Evolutionary conservation across 2,329 filamentous ascomycete species (phyloP).

Genomic region (Sarocladium oryzae): DNA sequence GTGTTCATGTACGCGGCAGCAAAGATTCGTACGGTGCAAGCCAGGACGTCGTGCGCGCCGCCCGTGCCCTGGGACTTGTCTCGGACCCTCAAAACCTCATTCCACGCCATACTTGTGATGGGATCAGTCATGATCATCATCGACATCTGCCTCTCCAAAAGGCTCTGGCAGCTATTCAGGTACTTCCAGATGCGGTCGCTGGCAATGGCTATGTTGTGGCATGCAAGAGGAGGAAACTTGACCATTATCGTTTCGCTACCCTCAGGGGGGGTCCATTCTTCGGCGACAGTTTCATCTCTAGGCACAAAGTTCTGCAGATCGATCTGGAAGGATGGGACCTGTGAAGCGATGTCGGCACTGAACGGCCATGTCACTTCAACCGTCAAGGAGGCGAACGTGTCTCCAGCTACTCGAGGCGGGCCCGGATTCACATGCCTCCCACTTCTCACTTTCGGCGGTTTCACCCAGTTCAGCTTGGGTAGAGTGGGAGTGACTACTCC

Average conservation of each 20-base stretch:
- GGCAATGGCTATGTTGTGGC: neutral
- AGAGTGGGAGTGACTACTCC: neutral
- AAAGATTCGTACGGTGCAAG: neutral
- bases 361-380: slow-evolving; percentile 1
- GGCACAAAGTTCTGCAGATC: neutral
- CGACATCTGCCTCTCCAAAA: neutral
- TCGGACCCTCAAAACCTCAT: slow-evolving; percentile 1
- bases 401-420: neutral
- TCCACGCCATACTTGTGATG: neutral
- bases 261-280: neutral
- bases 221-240: neutral
- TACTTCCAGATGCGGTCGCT: neutral
- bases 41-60: too few relatives aligned
- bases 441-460: neutral
- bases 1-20: neutral
- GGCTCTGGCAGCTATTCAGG: neutral
- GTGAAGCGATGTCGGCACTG: neutral
- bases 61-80: neutral
- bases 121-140: neutral
- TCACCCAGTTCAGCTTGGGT: neutral
- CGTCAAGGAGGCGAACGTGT: neutral
- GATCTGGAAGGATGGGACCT: neutral
- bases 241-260: neutral
- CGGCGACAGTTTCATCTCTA: neutral
- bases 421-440: neutral